Base-by-base conservation (phyloP, 2,329 filamentous ascomycete genomes). In the Tolypocladium pustulatum region DNA sequence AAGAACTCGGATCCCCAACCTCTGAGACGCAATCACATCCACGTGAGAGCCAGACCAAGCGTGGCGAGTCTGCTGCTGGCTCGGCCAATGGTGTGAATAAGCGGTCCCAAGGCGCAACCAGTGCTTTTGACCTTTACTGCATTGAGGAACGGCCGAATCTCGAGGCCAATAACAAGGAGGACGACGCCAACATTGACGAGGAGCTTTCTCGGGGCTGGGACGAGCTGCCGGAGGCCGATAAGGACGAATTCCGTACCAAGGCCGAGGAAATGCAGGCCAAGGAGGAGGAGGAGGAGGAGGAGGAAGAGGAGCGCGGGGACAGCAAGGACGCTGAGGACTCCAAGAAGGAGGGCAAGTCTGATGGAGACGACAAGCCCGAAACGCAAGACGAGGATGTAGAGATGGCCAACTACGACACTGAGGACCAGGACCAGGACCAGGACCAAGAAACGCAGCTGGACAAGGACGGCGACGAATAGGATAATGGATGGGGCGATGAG, bases 171-270 rank as follows among this genome's bases (percentile, higher is more conserved):
- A 67, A 73, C 61, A 77, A 77, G 66, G 75, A 76, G 20, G 65
- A 67, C 17, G 61, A 70, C 15, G 52, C 73, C 58, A 74, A 75
- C 58, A 67, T 81, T 15, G 80, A 83, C n/a, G 79, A 81, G 56
- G 81, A 83, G 71, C 74, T 85, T 10, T 71, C 75, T n/a, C 76
- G 75, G 15, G 72, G 73, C 49, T 85, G 82, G 82, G 79, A 81
- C 60, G 77, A 80, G 25, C 72, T 85, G 17, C 68, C 78, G 4
- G 75, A 79, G 52, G 71, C 69, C 27, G 74, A 79, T 55, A 79
- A 77, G 66, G 78, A 81, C 32, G 75, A 77, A 56, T 83, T 76
- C 58, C 73, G 79, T 61, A 60, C 65, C 60, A 75, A 71, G 58
- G 63, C 65, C 32, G 68, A 72, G 22, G 60, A 66, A 27, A 36